These are phyloP conservation scores for Gaeumannomyces sp. DNA, from an alignment of 2,329 filamentous ascomycete genomes.

Conservation along the genomic window DNA sequence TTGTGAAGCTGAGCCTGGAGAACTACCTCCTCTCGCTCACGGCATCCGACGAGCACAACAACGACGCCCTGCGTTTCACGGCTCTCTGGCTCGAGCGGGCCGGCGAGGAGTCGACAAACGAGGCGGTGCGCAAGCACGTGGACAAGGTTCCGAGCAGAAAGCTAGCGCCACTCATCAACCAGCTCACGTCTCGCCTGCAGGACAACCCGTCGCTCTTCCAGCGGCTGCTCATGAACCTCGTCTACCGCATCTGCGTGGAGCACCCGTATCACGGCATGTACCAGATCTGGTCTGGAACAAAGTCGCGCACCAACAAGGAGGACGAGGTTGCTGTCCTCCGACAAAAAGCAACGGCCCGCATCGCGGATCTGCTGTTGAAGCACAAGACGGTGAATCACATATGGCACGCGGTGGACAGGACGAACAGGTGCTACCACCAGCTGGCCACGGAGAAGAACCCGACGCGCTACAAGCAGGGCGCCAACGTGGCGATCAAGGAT, in stretches of 20 bases:
- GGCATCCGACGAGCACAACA: slow-evolving; percentile 83
- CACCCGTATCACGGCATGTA: slow-evolving; percentile 98
- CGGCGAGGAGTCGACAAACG: slow-evolving; percentile 68
- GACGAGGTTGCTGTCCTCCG: slow-evolving; percentile 72
- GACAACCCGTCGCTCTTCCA: slow-evolving; percentile 68
- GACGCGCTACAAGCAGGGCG: slow-evolving; percentile 60
- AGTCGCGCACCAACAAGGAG: slow-evolving; percentile 60
- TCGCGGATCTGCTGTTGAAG: slow-evolving; percentile 56
- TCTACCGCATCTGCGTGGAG: slow-evolving; percentile 79
- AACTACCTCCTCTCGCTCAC: slow-evolving; percentile 84
- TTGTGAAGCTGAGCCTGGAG: slow-evolving; percentile 82
- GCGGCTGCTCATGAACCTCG: slow-evolving; percentile 61
- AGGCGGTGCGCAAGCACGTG: slow-evolving; percentile 65
- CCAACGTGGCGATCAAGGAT: slow-evolving; percentile 51
- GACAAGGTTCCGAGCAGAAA: slow-evolving; percentile 78
- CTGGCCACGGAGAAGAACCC: slow-evolving; percentile 61
- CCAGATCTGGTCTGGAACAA: slow-evolving; percentile 81
- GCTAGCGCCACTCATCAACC: slow-evolving; percentile 89
- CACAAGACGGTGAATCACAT: slow-evolving; percentile 44
- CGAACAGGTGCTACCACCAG: slow-evolving; percentile 59
- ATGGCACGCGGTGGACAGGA: slow-evolving; percentile 68
- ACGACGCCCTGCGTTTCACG: slow-evolving; percentile 85
- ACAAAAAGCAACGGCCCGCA: slow-evolving; percentile 62
- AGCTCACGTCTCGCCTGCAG: slow-evolving; percentile 87
- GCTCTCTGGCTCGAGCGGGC: slow-evolving; percentile 90